Conservation (phyloP, 1,284 basidiomycete genomes). For the Malassezia globosa region DNA sequence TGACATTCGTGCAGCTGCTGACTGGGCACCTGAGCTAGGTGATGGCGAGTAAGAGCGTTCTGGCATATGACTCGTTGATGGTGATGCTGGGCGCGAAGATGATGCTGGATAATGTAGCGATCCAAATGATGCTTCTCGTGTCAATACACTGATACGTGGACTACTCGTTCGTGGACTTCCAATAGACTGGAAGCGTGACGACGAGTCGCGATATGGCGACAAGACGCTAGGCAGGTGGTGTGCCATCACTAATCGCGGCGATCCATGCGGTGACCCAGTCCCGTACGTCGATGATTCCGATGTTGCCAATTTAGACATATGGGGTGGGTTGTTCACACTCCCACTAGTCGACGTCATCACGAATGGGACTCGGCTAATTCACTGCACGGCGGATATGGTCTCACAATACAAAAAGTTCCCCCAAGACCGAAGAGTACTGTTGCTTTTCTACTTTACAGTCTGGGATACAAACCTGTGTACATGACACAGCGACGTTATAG, state of each 20-base stretch:
- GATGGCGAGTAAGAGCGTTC: conserved; percentile 25
- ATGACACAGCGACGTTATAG: too few species aligned
- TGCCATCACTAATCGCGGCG: conserved; percentile 28
- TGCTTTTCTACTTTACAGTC: too few species aligned
- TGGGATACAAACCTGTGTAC: too few species aligned
- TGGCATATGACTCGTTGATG: conserved; percentile 10
- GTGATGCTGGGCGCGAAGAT: conserved; percentile 30
- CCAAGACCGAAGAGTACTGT: too few species aligned
- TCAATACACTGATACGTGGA: conserved; percentile 37
- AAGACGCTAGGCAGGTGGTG: conserved; percentile 32
- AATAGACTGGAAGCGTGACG: conserved; percentile 26
- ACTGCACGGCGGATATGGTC: too few species aligned
- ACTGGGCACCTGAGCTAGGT: conserved; percentile 9
- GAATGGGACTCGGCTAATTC: too few species aligned
- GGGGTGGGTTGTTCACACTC: too few species aligned
- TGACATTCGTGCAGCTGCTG: conserved; percentile 14
- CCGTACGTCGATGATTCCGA: conserved; percentile 20
- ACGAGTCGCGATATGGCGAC: conserved; percentile 39
- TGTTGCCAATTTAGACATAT: conserved; percentile 1
- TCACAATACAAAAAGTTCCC: too few species aligned
- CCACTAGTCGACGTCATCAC: too few species aligned
- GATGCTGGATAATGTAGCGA: conserved; percentile 32
- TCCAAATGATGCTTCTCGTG: conserved; percentile 31
- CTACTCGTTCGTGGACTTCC: conserved; percentile 24
- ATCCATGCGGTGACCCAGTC: conserved; percentile 27